Conservation (phyloP, 768 basidiomycete genomes). For the Tylopilus balloui region DNA sequence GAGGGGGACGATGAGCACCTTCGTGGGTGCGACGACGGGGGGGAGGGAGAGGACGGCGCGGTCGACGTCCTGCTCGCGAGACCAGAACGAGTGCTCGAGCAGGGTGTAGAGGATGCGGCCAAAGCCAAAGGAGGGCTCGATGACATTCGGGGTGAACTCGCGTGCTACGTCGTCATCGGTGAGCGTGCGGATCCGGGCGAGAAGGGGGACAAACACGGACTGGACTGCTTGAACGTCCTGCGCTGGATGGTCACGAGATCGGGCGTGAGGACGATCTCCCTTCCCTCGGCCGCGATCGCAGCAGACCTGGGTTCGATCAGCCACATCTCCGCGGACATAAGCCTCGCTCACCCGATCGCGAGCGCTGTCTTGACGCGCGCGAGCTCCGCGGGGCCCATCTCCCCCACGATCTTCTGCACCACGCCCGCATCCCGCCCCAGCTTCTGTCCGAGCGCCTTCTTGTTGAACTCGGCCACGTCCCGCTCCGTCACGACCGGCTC, state of each 20-base stretch:
- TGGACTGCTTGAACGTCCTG: slow-evolving; percentile 83
- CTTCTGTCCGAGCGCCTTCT: slow-evolving; percentile 83
- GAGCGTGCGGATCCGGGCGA: slow-evolving; percentile 10
- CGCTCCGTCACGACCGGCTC: slow-evolving; percentile 82
- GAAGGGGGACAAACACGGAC: slow-evolving; percentile 40
- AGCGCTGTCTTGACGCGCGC: slow-evolving; percentile 66
- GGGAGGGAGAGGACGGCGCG: slow-evolving; percentile 88
- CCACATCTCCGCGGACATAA: slow-evolving; percentile 9
- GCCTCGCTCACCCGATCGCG: slow-evolving; percentile 57
- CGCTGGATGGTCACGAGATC: slow-evolving; percentile 74
- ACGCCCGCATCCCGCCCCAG: slow-evolving; percentile 78
- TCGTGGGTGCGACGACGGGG: slow-evolving; percentile 87
- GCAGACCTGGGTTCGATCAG: slow-evolving; percentile 43
- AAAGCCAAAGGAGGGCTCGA: slow-evolving; percentile 97
- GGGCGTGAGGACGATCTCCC: slow-evolving; percentile 64
- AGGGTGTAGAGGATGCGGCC: slow-evolving; percentile 93
- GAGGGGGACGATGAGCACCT: slow-evolving; percentile 93
- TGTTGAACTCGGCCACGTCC: slow-evolving; percentile 76
- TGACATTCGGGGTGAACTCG: slow-evolving; percentile 95
- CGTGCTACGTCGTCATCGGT: slow-evolving; percentile 55
- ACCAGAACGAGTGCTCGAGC: slow-evolving; percentile 96
- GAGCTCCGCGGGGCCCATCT: slow-evolving; percentile 63
- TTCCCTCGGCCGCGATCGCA: slow-evolving; percentile 56
- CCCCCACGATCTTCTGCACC: slow-evolving; percentile 60
- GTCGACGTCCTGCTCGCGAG: slow-evolving; percentile 84